These are phyloP conservation scores for Cyberlindnera petersonii DNA, from an alignment of 805 yeast species.

Conservation along the genomic window DNA sequence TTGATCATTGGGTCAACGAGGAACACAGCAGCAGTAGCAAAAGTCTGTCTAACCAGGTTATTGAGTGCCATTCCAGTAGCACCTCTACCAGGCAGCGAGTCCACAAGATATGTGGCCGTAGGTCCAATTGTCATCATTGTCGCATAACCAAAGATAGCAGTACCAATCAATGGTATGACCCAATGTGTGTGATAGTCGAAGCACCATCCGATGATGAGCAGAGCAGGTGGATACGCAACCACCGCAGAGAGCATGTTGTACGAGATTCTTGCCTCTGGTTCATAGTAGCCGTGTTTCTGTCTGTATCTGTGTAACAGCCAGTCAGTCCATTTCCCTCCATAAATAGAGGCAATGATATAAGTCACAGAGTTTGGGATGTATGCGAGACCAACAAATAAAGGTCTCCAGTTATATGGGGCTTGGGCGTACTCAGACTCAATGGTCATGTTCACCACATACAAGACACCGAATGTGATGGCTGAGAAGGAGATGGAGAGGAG, in stretches of 20 bases:
- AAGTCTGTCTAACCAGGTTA: slow-evolving; percentile 64
- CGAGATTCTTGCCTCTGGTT: slow-evolving; percentile 77
- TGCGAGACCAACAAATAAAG: slow-evolving; percentile 65
- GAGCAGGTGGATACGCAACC: slow-evolving; percentile 54
- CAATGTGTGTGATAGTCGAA: slow-evolving; percentile 61
- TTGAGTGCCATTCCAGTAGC: slow-evolving; percentile 87
- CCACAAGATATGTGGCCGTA: slow-evolving; percentile 76
- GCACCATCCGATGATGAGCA: slow-evolving; percentile 82
- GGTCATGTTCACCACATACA: slow-evolving; percentile 74
- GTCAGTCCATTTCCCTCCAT: slow-evolving; percentile 82
- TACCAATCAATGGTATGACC: slow-evolving; percentile 78
- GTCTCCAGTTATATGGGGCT: slow-evolving; percentile 64
- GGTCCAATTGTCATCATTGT: slow-evolving; percentile 82
- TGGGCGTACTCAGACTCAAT: slow-evolving; percentile 58
- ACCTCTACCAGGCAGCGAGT: slow-evolving; percentile 81
- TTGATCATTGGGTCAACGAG: slow-evolving; percentile 63
- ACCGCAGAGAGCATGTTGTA: slow-evolving; percentile 70
- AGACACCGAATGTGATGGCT: slow-evolving; percentile 63
- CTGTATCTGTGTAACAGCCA: slow-evolving; percentile 48
- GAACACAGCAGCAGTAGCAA: slow-evolving; percentile 77
- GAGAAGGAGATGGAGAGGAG: slow-evolving; percentile 60
- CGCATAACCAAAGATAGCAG: slow-evolving; percentile 77
- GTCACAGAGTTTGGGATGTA: slow-evolving; percentile 83
- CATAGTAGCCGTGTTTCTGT: slow-evolving; percentile 56
- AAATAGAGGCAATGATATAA: slow-evolving; percentile 68